Evolutionary conservation across 495 filamentous ascomycete genomes (phyloP).

Genomic region (Copromyces sp.): DNA sequence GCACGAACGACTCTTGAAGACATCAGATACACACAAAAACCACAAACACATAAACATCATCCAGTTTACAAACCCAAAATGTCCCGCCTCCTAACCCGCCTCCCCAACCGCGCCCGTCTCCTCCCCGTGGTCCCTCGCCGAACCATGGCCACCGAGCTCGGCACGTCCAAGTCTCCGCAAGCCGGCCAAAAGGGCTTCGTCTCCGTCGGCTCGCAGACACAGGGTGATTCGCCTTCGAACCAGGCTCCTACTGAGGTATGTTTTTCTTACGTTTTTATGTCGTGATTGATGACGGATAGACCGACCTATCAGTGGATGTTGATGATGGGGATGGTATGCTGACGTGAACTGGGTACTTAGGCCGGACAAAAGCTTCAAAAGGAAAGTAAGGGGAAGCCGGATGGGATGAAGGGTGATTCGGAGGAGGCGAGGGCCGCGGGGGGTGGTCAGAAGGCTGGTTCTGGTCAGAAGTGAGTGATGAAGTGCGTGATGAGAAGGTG

Average conservation of each 20-base stretch:
- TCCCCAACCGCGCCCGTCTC: not conserved
- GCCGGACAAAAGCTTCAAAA: not conserved
- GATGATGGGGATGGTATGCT: not conserved
- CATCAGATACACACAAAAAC: not conserved
- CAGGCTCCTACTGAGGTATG: not conserved
- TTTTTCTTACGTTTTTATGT: not conserved
- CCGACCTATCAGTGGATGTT: too few relatives aligned
- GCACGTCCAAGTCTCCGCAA: not conserved
- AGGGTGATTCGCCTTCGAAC: not conserved
- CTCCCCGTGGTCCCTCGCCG: not conserved
- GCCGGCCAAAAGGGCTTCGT: not conserved
- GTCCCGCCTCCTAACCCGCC: not conserved
- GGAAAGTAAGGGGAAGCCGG: not conserved
- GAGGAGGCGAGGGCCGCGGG: not conserved
- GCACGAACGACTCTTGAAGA: too few relatives aligned
- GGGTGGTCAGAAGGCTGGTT: not conserved
- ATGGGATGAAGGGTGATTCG: not conserved
- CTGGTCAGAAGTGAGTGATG: not conserved
- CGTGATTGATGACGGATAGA: too few relatives aligned
- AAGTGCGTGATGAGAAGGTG: not conserved
- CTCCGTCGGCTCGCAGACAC: not conserved
- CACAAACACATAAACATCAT: not conserved
- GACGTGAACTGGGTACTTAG: not conserved
- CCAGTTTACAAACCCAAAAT: not conserved
- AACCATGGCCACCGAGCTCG: not conserved